These are phyloP conservation scores for Streptanthus diversifolius DNA, from an alignment of 345 rosid genomes.

Conservation along the genomic window DNA sequence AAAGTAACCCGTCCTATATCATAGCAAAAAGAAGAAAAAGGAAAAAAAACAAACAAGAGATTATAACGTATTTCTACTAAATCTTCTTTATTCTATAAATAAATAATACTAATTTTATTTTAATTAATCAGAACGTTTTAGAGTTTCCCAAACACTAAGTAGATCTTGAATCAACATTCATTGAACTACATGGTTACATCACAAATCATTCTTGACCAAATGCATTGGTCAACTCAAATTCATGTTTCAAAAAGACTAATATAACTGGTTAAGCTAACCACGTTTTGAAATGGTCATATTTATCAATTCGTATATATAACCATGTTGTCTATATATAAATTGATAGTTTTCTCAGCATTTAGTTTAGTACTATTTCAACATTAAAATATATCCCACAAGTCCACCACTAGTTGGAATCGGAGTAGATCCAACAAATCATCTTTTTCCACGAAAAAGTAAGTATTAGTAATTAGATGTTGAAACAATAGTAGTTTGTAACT, in stretches of 20 bases:
- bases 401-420: background rate
- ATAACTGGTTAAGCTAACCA: background rate
- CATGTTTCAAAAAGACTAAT: background rate
- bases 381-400: background rate
- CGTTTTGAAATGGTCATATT: background rate
- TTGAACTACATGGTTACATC: background rate
- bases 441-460: background rate
- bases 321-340: background rate
- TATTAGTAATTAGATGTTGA: background rate
- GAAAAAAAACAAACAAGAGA: too few relatives aligned
- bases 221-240: background rate
- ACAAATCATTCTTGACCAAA: background rate
- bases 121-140: background rate
- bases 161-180: background rate
- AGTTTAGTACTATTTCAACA: background rate
- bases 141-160: background rate
- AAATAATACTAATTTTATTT: background rate
- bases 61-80: too few relatives aligned
- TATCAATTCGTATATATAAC: background rate
- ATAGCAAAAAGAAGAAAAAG: background rate
- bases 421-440: constrained; percentile 4
- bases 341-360: background rate
- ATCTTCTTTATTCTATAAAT: background rate
- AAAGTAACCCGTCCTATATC: background rate
- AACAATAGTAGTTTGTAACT: constrained; percentile 8